Evolutionary conservation across 177 flowering plant species (phyloP).

Genomic region (Vitis hybrid): DNA sequence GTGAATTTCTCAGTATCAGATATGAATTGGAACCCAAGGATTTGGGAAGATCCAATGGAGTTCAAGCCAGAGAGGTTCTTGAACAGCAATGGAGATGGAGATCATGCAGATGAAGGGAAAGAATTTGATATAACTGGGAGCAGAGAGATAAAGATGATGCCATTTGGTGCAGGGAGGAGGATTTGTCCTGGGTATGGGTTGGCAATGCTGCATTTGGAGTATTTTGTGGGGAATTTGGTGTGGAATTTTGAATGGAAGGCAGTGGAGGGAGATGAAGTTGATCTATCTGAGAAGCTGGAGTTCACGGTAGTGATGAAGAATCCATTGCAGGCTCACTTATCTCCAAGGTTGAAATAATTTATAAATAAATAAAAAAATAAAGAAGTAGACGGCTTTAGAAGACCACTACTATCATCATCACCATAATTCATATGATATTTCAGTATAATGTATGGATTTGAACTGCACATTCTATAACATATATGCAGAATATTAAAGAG

Average conservation of each 20-base stretch:
- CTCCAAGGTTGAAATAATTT: conserved; percentile 21
- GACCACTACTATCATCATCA: too few relatives aligned
- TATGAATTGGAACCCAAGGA: conserved; percentile 48
- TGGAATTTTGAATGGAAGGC: conserved; percentile 18
- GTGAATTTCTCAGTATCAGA: conserved; percentile 54
- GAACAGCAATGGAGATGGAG: conserved; percentile 12
- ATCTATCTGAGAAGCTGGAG: conserved; percentile 11
- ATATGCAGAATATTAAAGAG: too few relatives aligned
- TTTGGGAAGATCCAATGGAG: conserved; percentile 64
- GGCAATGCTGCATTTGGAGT: conserved; percentile 50
- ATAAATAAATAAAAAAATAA: too few relatives aligned
- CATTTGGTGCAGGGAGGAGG: conserved; percentile 59
- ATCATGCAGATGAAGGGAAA: background rate
- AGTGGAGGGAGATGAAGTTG: conserved; percentile 19
- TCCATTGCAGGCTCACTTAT: conserved; percentile 13
- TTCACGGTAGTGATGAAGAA: conserved; percentile 23
- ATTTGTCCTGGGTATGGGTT: conserved; percentile 47
- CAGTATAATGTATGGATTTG: too few relatives aligned
- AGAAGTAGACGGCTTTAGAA: too few relatives aligned
- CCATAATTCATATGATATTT: too few relatives aligned
- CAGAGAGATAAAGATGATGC: conserved; percentile 55
- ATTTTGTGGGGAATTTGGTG: conserved; percentile 24
- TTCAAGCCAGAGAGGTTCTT: conserved; percentile 61
- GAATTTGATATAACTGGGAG: conserved; percentile 13
- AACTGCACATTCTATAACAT: too few relatives aligned